phyloP scores from a whole-genome alignment of 345 rosid species.

The Leavenworthia alabamica region DNA sequence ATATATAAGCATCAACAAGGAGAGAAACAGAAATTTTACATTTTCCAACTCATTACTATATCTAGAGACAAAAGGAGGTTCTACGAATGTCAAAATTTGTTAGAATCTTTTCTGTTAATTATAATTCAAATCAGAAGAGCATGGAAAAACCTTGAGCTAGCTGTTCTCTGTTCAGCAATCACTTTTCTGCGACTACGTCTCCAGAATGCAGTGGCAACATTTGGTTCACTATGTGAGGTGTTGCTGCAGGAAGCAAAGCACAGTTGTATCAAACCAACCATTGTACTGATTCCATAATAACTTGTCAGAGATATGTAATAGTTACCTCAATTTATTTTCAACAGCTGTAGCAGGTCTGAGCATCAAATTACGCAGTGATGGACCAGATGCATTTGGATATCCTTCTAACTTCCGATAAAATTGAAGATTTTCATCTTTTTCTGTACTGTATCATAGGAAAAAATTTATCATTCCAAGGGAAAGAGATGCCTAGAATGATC shows the following conservation, averaged over 20 bases:
- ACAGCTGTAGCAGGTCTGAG: constrained; percentile 47
- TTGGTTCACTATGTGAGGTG: constrained; percentile 87
- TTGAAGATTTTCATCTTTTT: constrained; percentile 70
- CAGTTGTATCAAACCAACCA: constrained; percentile 2
- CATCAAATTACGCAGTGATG: constrained; percentile 62
- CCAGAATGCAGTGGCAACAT: constrained; percentile 80
- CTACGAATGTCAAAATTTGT: background rate
- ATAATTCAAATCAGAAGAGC: constrained; percentile 22
- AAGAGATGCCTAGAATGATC: background rate
- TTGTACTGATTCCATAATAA: constrained; percentile 7
- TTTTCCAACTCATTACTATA: background rate
- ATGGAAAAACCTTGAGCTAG: constrained; percentile 79
- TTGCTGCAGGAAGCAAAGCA: constrained; percentile 31
- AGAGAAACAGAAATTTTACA: background rate
- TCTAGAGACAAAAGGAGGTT: background rate
- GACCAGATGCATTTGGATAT: constrained; percentile 55
- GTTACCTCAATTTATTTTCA: constrained; percentile 67
- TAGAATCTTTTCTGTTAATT: background rate
- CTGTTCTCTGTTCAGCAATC: constrained; percentile 91
- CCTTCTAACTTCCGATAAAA: constrained; percentile 60
- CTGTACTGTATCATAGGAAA: constrained; percentile 50
- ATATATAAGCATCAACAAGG: background rate
- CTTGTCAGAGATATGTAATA: background rate
- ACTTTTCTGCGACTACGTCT: constrained; percentile 87
- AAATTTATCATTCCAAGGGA: constrained; percentile 16